Evolutionary conservation across 441 rosid species (phyloP).

Genomic region (Raphanus hybrid): DNA sequence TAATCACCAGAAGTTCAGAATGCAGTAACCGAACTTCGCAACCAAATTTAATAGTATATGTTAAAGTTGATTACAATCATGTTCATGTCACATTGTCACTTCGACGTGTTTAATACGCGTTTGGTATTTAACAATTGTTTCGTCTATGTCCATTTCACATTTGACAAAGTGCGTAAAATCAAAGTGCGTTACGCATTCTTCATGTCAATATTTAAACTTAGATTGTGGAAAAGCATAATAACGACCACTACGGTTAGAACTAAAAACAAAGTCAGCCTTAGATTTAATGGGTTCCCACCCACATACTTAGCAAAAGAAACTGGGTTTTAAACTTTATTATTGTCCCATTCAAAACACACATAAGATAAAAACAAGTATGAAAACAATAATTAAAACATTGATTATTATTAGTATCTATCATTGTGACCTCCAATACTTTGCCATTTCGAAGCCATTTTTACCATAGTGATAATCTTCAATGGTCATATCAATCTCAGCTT

Average conservation of each 20-base stretch:
- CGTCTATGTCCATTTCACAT: constrained; percentile 30
- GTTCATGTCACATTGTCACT: constrained; percentile 33
- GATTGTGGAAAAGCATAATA: constrained; percentile 6
- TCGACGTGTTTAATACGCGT: constrained; percentile 35
- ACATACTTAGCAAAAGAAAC: constrained; percentile 17
- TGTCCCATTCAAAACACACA: constrained; percentile 16
- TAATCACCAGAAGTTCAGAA: background rate
- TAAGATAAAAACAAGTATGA: background rate
- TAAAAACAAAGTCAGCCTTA: constrained; percentile 27
- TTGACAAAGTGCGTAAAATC: constrained; percentile 23
- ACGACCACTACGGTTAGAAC: constrained; percentile 14
- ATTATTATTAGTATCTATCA: constrained; percentile 24
- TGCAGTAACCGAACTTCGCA: background rate
- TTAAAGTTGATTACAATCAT: constrained; percentile 23
- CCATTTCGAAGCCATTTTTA: constrained; percentile 88
- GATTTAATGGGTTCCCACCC: constrained; percentile 38
- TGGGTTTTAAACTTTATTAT: constrained; percentile 22
- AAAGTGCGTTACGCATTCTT: constrained; percentile 27
- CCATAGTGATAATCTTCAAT: constrained; percentile 68
- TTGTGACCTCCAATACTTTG: constrained; percentile 72
- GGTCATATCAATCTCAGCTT: constrained; percentile 76
- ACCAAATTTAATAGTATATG: constrained; percentile 3
- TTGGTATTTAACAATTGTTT: constrained; percentile 33
- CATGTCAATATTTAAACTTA: constrained; percentile 16
- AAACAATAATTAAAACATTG: constrained; percentile 12